These are phyloP conservation scores for Dothidotthia symphoricarpi DNA, from an alignment of 2,329 filamentous ascomycete species.

Conservation along the genomic window DNA sequence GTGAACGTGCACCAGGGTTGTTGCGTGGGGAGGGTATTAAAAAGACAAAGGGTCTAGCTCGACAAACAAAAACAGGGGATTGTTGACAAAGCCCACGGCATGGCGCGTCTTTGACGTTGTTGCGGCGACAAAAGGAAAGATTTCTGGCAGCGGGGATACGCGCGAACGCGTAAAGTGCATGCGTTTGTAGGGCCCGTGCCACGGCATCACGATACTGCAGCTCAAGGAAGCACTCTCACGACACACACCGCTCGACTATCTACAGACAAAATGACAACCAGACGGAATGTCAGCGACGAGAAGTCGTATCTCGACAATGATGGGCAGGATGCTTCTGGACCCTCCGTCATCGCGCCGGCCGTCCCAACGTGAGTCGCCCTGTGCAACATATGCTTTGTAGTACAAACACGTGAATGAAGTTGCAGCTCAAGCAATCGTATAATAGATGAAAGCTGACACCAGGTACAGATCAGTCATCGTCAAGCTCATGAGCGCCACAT, in stretches of 20 bases:
- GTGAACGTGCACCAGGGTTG: background rate
- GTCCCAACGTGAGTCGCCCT: slow-evolving; percentile 68
- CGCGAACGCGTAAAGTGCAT: background rate
- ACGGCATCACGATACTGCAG: no score
- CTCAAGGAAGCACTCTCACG: background rate
- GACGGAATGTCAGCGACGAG: slow-evolving; percentile 64
- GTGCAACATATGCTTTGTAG: no score
- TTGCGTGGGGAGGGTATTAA: slow-evolving; percentile 3
- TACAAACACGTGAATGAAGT: no score
- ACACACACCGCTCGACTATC: background rate
- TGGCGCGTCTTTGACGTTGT: slow-evolving; percentile 2
- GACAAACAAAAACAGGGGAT: slow-evolving; percentile 14
- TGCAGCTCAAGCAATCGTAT: no score
- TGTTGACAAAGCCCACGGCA: slow-evolving; percentile 15
- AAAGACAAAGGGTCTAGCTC: slow-evolving; percentile 1
- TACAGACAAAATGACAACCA: slow-evolving; percentile 60
- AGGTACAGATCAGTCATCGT: slow-evolving; percentile 75
- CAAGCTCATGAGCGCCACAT: slow-evolving; percentile 86
- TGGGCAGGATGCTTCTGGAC: slow-evolving; percentile 39
- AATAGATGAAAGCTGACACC: no score
- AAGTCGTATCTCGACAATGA: slow-evolving; percentile 59
- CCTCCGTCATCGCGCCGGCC: slow-evolving; percentile 75
- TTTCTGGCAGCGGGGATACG: slow-evolving; percentile 2
- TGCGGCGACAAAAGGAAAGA: slow-evolving; percentile 7
- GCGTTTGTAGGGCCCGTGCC: no score